phyloP scores from a whole-genome alignment of 306 rosid genomes.

The Arachis hypogaea region DNA sequence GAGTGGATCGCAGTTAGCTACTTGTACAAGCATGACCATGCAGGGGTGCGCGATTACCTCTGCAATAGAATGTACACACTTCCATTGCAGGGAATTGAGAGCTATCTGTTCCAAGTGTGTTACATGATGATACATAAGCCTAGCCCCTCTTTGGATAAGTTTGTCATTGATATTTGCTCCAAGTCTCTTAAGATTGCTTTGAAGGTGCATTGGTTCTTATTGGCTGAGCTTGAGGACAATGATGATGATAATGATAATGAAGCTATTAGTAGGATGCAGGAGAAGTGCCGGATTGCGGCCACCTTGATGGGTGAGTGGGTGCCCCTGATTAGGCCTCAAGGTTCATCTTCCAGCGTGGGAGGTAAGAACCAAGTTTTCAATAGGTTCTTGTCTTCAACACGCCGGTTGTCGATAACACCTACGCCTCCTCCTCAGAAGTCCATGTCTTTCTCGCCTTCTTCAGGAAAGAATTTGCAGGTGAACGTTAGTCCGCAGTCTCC shows the following conservation, averaged over 20 bases:
- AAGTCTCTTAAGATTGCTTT: slow-evolving; percentile 90
- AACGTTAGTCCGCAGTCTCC: slow-evolving; percentile 61
- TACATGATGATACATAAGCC: slow-evolving; percentile 96
- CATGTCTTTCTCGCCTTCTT: slow-evolving; percentile 64
- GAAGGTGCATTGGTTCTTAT: slow-evolving; percentile 92
- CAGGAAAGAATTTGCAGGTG: slow-evolving; percentile 60
- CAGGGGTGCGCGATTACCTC: slow-evolving; percentile 93
- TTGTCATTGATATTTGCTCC: slow-evolving; percentile 88
- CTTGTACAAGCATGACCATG: slow-evolving; percentile 89
- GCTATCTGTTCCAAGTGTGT: slow-evolving; percentile 96
- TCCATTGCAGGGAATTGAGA: slow-evolving; percentile 87
- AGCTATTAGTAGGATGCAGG: slow-evolving; percentile 87
- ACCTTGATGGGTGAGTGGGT: slow-evolving; percentile 95
- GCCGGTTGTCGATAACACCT: slow-evolving; percentile 70
- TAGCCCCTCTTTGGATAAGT: slow-evolving; percentile 91
- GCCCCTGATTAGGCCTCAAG: slow-evolving; percentile 59
- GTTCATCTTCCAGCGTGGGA: slow-evolving; percentile 52
- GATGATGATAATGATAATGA: slow-evolving; percentile 92
- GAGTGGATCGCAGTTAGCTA: slow-evolving; percentile 99
- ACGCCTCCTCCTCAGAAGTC: slow-evolving; percentile 70
- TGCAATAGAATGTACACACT: slow-evolving; percentile 97
- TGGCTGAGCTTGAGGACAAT: slow-evolving; percentile 91
- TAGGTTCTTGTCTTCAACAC: slow-evolving; percentile 73
- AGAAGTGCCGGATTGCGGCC: slow-evolving; percentile 87
- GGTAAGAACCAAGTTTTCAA: slow-evolving; percentile 79